These are phyloP conservation scores for Naganishia vaughanmartiniae DNA, from an alignment of 768 basidiomycete genomes.

Conservation along the genomic window DNA sequence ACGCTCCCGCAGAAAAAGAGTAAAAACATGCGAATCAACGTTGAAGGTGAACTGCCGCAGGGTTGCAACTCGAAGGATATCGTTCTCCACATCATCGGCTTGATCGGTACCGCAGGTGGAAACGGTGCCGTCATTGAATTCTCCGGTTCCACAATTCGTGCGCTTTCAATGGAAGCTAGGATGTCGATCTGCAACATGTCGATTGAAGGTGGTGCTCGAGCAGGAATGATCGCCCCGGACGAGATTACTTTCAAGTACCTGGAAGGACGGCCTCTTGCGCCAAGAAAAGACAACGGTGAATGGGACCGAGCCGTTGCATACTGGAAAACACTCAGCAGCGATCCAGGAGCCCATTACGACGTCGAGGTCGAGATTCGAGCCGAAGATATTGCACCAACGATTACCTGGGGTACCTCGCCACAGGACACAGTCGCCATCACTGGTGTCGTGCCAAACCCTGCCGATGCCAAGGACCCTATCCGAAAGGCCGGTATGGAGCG, in stretches of 20 bases:
- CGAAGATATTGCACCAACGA: conserved; percentile 80
- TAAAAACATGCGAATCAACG: conserved; percentile 88
- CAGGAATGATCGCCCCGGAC: conserved; percentile 89
- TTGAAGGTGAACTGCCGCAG: conserved; percentile 74
- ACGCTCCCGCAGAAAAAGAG: conserved; percentile 80
- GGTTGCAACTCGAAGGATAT: conserved; percentile 86
- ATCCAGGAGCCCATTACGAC: conserved; percentile 81
- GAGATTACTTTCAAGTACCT: conserved; percentile 82
- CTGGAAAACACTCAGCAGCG: conserved; percentile 74
- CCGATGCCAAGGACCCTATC: conserved; percentile 62
- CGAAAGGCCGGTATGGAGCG: conserved; percentile 70
- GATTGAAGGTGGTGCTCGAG: conserved; percentile 87
- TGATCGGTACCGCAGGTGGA: conserved; percentile 89
- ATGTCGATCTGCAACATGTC: conserved; percentile 83
- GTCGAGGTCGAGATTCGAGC: conserved; percentile 74
- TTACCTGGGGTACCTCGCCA: conserved; percentile 91
- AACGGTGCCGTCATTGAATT: conserved; percentile 90
- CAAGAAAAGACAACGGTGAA: conserved; percentile 61
- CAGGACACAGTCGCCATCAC: conserved; percentile 83
- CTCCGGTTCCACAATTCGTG: conserved; percentile 80
- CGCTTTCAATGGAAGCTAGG: conserved; percentile 82
- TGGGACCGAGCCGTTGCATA: conserved; percentile 84
- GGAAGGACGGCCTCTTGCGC: conserved; percentile 72
- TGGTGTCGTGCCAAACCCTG: conserved; percentile 74
- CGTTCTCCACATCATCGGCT: conserved; percentile 82